Percentiles rank a stretch among this genome's conserved stretches.
Conservation (phyloP, 352 stramenopile genomes). For the Globisporangium echinulatum region DNA sequence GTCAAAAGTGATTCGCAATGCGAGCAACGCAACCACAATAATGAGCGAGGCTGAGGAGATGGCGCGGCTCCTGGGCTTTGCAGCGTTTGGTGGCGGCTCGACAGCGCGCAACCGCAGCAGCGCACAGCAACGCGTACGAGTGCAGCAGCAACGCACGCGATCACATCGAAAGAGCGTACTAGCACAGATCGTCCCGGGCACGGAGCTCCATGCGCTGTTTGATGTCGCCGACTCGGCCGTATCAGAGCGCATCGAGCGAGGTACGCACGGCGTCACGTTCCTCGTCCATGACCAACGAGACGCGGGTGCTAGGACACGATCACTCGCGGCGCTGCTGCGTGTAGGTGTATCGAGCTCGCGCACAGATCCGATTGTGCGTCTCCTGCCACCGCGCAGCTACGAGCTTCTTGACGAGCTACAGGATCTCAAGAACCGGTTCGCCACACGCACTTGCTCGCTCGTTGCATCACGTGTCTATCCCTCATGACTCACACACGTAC, state of each 20-base stretch:
- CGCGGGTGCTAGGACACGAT: not conserved
- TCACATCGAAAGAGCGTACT: constrained; percentile 3
- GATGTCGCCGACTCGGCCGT: not conserved
- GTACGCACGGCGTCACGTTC: constrained; percentile 21
- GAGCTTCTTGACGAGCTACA: constrained; percentile 30
- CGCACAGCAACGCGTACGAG: not conserved
- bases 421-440: constrained; percentile 24
- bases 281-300: constrained; percentile 14
- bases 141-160: not conserved
- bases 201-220: constrained; percentile 18
- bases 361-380: not conserved
- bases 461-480: no score
- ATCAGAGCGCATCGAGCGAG: constrained; percentile 11
- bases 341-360: not conserved
- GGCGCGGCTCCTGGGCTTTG: constrained; percentile 50
- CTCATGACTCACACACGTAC: no score
- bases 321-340: not conserved
- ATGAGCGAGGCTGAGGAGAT: constrained; percentile 12
- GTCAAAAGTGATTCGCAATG: no score
- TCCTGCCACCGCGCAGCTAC: constrained; percentile 7
- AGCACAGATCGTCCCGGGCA: constrained; percentile 32
- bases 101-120: not conserved
- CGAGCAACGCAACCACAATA: no score
- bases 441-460: not conserved
- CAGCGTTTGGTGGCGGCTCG: constrained; percentile 36